Percentiles rank a stretch among this genome's conserved stretches.
Conservation (phyloP, 805 yeast species). For the Vanderwaltozyma polyspora region DNA sequence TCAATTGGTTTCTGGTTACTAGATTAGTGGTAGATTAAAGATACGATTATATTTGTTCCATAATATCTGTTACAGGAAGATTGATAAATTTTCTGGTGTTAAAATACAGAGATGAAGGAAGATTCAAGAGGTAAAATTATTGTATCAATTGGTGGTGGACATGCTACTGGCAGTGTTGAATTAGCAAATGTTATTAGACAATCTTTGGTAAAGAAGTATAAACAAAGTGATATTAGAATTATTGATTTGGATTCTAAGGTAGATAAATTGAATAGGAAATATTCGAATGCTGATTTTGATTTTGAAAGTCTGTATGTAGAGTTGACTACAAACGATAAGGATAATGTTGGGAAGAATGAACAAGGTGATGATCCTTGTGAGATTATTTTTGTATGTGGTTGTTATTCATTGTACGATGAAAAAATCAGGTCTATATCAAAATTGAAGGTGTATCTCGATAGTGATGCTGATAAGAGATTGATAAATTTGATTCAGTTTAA, state of each 20-base stretch:
- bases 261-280: conserved; percentile 9
- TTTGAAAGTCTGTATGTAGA: conserved; percentile 20
- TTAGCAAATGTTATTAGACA: conserved; percentile 29
- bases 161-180: conserved; percentile 23
- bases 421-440: conserved; percentile 44
- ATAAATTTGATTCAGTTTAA: conserved; percentile 54
- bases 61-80: too few species aligned
- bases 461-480: conserved; percentile 76
- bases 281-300: conserved; percentile 24
- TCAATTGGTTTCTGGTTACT: too few species aligned
- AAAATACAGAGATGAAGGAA: too few species aligned
- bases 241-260: conserved; percentile 33
- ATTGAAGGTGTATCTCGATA: conserved; percentile 64
- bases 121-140: conserved; percentile 4
- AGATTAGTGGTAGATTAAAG: too few species aligned
- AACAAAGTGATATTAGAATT: conserved; percentile 18
- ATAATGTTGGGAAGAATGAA: too few species aligned
- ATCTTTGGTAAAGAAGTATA: conserved; percentile 18
- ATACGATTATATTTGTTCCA: too few species aligned
- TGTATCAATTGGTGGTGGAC: conserved; percentile 25
- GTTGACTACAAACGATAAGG: too few species aligned
- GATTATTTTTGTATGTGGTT: conserved; percentile 54
- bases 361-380: conserved; percentile 9
- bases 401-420: conserved; percentile 64
- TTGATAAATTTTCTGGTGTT: too few species aligned